Evolutionary conservation across 2,329 filamentous ascomycete species (phyloP).

Genomic region (Penicillium rolfsii): DNA sequence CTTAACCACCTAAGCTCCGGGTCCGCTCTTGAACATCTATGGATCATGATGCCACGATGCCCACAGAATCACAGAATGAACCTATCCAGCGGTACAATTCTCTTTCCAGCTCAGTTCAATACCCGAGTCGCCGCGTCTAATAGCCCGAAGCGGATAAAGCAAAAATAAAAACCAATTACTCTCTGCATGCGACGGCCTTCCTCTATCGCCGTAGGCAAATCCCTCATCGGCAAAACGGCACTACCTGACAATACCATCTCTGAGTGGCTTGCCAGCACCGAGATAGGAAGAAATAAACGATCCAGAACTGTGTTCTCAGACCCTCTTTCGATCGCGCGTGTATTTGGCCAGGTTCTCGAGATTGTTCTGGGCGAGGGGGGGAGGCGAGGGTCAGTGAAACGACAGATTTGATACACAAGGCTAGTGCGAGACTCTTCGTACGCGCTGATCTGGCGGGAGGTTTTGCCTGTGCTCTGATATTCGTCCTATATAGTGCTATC

Average conservation of each 20-base stretch:
- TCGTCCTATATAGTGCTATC: neutral
- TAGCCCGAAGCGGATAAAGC: neutral
- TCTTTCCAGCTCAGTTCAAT: neutral
- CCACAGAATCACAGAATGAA: neutral
- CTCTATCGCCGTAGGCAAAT: neutral
- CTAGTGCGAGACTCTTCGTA: neutral
- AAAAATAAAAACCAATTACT: neutral
- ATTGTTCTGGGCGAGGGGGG: neutral
- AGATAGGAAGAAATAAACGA: slow-evolving; percentile 31
- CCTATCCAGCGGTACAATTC: too few relatives aligned
- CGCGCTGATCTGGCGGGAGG: neutral
- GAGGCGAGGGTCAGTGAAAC: neutral
- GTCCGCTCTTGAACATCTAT: neutral
- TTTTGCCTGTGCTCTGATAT: neutral
- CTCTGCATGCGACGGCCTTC: neutral
- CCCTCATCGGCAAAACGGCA: neutral
- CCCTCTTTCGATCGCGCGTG: slow-evolving; percentile 6
- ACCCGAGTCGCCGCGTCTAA: too few relatives aligned
- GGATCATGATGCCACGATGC: neutral
- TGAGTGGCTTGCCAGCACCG: slow-evolving; percentile 1
- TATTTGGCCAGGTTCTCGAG: slow-evolving; percentile 1
- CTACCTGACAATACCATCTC: neutral
- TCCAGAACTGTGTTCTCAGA: slow-evolving; percentile 23
- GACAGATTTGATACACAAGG: neutral
- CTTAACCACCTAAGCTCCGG: neutral